Conservation (phyloP, 2,329 filamentous ascomycete genomes). For the Sporothrix protearum region DNA sequence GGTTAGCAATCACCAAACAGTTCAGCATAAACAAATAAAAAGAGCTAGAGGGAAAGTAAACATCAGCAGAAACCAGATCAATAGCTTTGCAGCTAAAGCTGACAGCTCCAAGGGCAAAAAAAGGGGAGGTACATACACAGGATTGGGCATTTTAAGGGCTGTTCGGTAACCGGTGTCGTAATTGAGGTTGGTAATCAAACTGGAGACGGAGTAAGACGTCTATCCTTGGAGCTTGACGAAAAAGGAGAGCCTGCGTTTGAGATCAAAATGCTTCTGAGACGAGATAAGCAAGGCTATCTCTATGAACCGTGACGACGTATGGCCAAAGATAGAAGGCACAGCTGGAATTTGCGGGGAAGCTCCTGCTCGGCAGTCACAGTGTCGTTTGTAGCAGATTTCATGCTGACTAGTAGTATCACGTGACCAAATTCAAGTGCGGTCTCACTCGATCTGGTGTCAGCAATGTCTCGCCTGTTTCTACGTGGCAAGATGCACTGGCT, state of each 20-base stretch:
- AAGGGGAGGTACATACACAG: neutral
- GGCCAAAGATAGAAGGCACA: neutral
- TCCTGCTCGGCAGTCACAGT: neutral
- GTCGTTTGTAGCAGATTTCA: neutral
- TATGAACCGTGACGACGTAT: neutral
- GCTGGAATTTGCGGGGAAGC: slow-evolving; percentile 11
- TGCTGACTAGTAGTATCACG: neutral
- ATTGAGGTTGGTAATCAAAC: neutral
- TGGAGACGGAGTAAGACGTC: neutral
- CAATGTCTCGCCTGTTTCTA: neutral
- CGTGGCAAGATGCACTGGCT: neutral
- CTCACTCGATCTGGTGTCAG: neutral
- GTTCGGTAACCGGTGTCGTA: neutral
- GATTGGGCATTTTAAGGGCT: slow-evolving; percentile 3
- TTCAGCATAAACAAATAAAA: neutral
- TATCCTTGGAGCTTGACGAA: neutral
- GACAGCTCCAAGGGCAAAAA: neutral
- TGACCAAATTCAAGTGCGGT: neutral
- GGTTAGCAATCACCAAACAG: neutral
- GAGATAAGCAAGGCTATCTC: neutral
- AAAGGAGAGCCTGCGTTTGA: neutral
- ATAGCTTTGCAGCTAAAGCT: neutral
- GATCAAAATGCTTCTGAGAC: neutral
- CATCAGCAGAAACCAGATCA: neutral
- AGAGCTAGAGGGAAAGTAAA: neutral